These are phyloP conservation scores for Begonia fuchsioides DNA, from an alignment of 306 rosid species.

Conservation along the genomic window DNA sequence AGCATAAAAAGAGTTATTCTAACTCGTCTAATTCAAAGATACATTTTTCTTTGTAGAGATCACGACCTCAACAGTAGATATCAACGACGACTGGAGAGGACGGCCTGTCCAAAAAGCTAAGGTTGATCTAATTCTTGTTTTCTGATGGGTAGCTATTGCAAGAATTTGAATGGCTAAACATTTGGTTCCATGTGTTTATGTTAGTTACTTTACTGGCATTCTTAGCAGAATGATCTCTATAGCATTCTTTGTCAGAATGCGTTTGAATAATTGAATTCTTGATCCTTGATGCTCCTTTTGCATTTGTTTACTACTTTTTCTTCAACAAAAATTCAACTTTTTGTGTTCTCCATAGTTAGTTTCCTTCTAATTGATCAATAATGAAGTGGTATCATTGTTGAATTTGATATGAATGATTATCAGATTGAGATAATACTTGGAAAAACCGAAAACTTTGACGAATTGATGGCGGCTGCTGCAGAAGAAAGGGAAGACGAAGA, in stretches of 20 bases:
- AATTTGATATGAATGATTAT: not conserved
- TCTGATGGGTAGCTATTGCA: too few species aligned
- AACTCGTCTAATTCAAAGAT: not conserved
- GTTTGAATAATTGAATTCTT: too few species aligned
- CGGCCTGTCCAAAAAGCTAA: conserved; percentile 25
- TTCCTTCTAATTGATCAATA: not conserved
- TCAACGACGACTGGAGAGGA: conserved; percentile 35
- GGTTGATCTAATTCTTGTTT: conserved; percentile 2
- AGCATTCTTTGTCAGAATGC: too few species aligned
- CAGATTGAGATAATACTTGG: too few species aligned
- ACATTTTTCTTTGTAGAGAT: conserved; percentile 13
- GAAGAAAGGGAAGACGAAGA: conserved; percentile 21
- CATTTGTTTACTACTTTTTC: too few species aligned
- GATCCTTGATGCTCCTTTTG: too few species aligned
- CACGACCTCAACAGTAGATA: conserved; percentile 34
- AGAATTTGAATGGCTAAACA: too few species aligned
- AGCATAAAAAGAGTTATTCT: not conserved
- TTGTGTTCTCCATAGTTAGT: not conserved
- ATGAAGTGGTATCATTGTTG: not conserved
- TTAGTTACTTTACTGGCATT: too few species aligned
- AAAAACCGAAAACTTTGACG: conserved; percentile 28
- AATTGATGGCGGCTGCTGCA: conserved; percentile 36
- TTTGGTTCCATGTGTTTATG: too few species aligned
- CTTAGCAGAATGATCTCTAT: too few species aligned
- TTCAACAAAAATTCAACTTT: too few species aligned